Base-by-base conservation (phyloP, 2,329 filamentous ascomycete genomes). In the Talaromyces marneffei region DNA sequence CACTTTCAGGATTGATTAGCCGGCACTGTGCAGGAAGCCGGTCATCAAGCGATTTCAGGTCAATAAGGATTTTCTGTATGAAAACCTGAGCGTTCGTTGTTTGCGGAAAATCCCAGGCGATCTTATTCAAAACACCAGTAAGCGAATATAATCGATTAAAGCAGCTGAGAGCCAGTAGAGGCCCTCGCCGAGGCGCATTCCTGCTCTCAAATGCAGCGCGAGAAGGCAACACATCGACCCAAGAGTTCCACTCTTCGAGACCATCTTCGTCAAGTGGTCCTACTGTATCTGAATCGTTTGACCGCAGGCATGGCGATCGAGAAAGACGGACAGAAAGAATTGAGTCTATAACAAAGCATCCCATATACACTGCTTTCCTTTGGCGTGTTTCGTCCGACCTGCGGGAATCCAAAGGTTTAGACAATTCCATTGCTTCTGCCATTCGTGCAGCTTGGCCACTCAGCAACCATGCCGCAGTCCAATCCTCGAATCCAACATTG, bases 191-290 rank as follows among this genome's bases (percentile, higher is more conserved):
- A 59, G 74, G 74, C 6, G 70, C 66, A 27, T 67, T 65, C 2
- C 67, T 67, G 23, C 35, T 69, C 67, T 53, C 64, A 60, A 25
- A 68, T 65, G 60, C 69, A 64, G 63, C 76, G 64, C 23, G 72
- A 69, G 42, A 76, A 74, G 64, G 75, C 72, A 76, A 61, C 12
- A 75, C 71, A 27, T 85, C 83, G 18, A 80, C 79, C 88, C 88
- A 91, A 1, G 86, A 85, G 65, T 88, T 85, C 88, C 88, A 91
- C 74, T 91, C 87, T 68, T 91, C 88, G 20, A 87, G 75, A 1
- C 86, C 86, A 66, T 89, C 85, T 70, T 89, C 86, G 27, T 84
- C 79, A 2, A 88, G 75, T 2, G 75, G 72, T 9, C 80, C 80
- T 31, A 80, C 69, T 39, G 73, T 71, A n/a, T 77, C 72, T 27